Percentiles rank a stretch among this genome's conserved stretches.
phyloP scores from a whole-genome alignment of 2,329 filamentous ascomycete species.

The Aspergillus ustus region DNA sequence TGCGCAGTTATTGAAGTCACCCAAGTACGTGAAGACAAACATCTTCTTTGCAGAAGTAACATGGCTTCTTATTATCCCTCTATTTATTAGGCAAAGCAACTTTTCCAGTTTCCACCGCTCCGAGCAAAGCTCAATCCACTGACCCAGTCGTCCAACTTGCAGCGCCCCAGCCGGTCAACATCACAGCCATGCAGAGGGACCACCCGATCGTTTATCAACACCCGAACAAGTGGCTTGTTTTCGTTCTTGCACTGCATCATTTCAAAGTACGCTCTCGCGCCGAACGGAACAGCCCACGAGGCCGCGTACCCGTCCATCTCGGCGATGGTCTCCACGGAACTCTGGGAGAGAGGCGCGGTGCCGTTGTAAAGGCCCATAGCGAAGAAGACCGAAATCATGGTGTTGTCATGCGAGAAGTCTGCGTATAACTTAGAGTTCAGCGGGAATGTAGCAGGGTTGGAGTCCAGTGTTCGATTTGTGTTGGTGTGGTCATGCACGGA shows the following conservation, averaged over 20 bases:
- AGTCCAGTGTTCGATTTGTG: conserved; percentile 78
- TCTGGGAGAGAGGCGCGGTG: conserved; percentile 60
- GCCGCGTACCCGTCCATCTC: conserved; percentile 72
- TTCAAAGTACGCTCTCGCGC: conserved; percentile 80
- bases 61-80: neutral
- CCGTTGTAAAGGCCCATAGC: conserved; percentile 78
- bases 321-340: conserved; percentile 52
- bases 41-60: neutral
- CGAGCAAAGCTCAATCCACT: conserved; percentile 75
- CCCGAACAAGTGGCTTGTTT: conserved; percentile 71
- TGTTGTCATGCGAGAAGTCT: conserved; percentile 92
- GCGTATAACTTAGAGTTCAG: conserved; percentile 73
- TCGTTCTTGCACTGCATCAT: conserved; percentile 70
- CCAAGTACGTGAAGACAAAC: neutral
- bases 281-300: conserved; percentile 82
- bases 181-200: conserved; percentile 72
- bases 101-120: conserved; percentile 72
- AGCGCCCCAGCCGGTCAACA: conserved; percentile 72
- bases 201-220: conserved; percentile 84
- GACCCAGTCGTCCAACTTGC: conserved; percentile 71
- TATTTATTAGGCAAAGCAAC: conserved; percentile 54
- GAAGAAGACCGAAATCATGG: conserved; percentile 76
- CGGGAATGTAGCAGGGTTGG: conserved; percentile 71
- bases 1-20: neutral
- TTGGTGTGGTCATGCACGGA: conserved; percentile 74